These are phyloP conservation scores for Lunularia cruciata DNA, from an alignment of 225 moss, liverwort and hornwort genomes.

Conservation along the genomic window DNA sequence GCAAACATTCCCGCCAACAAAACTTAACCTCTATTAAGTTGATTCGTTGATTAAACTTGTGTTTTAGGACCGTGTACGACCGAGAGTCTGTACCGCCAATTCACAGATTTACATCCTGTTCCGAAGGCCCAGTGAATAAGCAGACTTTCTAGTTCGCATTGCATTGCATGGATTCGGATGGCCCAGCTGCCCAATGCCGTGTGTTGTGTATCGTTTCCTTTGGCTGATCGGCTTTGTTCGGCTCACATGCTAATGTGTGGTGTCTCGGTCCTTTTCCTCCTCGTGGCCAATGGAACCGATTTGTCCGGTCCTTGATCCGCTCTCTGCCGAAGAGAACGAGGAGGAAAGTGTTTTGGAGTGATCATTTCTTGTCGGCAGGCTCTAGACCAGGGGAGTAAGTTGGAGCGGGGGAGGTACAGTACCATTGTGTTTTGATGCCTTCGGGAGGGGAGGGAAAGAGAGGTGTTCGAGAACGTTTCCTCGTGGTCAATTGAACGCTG, in stretches of 20 bases:
- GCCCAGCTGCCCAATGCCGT: too few relatives aligned
- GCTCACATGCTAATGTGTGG: not conserved
- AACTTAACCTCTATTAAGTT: too few relatives aligned
- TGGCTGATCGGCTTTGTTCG: not conserved
- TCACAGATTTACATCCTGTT: too few relatives aligned
- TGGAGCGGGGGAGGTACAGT: not conserved
- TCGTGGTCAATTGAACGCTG: not conserved
- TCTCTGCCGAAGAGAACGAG: not conserved
- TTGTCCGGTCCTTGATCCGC: not conserved
- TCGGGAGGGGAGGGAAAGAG: not conserved
- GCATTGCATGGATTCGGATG: too few relatives aligned
- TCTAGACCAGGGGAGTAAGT: not conserved
- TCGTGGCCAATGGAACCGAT: not conserved
- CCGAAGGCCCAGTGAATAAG: too few relatives aligned
- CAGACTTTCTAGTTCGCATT: too few relatives aligned
- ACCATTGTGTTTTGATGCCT: not conserved
- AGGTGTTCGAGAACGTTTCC: not conserved
- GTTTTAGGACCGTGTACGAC: too few relatives aligned
- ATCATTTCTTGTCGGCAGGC: slow-evolving; percentile 1
- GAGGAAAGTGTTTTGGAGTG: not conserved
- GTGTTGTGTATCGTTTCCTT: too few relatives aligned
- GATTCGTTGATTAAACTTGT: too few relatives aligned
- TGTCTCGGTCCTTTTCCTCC: not conserved
- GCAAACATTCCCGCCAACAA: too few relatives aligned
- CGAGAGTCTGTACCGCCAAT: too few relatives aligned